phyloP scores from a whole-genome alignment of 768 basidiomycete species.

The Macrolepiota dolichaula region DNA sequence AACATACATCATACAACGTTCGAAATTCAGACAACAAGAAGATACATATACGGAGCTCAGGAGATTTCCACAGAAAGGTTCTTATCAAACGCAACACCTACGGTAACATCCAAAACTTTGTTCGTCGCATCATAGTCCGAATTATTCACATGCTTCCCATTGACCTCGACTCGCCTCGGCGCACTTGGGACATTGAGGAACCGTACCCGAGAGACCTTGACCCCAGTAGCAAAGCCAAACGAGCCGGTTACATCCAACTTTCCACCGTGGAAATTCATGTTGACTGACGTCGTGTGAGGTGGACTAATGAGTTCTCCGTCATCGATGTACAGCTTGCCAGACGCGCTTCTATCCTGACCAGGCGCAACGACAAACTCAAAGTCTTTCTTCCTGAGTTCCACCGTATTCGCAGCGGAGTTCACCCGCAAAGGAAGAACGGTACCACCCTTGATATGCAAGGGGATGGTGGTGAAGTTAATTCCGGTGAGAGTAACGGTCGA shows the following conservation, averaged over 20 bases:
- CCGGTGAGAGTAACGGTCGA: slow-evolving; percentile 38
- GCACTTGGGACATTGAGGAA: slow-evolving; percentile 32
- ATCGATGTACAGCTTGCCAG: slow-evolving; percentile 56
- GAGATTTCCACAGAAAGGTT: slow-evolving; percentile 5
- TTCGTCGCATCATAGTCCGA: slow-evolving; percentile 30
- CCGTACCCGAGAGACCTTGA: slow-evolving; percentile 31
- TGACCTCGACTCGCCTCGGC: slow-evolving; percentile 26
- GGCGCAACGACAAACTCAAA: slow-evolving; percentile 67
- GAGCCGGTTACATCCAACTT: slow-evolving; percentile 30
- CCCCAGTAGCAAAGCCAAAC: slow-evolving; percentile 35
- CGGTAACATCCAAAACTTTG: slow-evolving; percentile 41
- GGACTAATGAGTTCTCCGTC: slow-evolving; percentile 53
- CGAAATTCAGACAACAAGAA: neutral
- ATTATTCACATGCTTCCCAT: slow-evolving; percentile 22
- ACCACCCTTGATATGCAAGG: slow-evolving; percentile 61
- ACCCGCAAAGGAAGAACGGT: slow-evolving; percentile 54
- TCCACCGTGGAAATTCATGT: slow-evolving; percentile 28
- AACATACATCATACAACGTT: too few species aligned
- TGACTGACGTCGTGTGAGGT: slow-evolving; percentile 27
- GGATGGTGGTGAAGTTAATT: slow-evolving; percentile 55
- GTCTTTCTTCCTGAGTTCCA: slow-evolving; percentile 45
- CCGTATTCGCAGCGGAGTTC: slow-evolving; percentile 57
- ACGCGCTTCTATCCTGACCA: slow-evolving; percentile 41
- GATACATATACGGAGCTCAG: neutral
- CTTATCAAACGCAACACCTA: slow-evolving; percentile 30